A percentile compares a stretch with the other conserved stretches of the same genome.
Evolutionary conservation across 73 alveolate species (phyloP).

Genomic region (Durusdinium trenchii): DNA sequence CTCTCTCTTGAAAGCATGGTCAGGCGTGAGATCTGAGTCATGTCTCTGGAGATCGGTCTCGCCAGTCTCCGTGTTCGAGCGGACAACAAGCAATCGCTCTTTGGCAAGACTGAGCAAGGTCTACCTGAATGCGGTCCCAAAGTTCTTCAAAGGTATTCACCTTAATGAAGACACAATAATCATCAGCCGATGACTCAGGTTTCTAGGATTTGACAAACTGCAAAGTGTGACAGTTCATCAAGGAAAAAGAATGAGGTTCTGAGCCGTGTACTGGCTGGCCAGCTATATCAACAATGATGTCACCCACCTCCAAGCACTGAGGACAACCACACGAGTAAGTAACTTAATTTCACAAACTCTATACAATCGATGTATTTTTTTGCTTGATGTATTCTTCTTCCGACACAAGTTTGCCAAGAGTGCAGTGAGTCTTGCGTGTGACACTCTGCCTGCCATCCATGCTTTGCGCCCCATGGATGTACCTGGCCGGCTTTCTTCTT

Average conservation of each 20-base stretch:
- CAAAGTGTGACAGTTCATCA: background rate
- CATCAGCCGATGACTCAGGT: background rate
- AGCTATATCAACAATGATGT: slow-evolving; percentile 85
- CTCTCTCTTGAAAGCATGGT: no score
- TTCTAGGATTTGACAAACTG: background rate
- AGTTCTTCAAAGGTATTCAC: slow-evolving; percentile 75
- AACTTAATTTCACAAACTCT: no score
- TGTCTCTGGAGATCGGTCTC: no score
- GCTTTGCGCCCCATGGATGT: slow-evolving; percentile 88
- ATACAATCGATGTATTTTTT: no score
- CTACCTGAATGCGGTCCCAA: slow-evolving; percentile 84
- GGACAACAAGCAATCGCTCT: no score
- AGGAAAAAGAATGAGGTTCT: no score
- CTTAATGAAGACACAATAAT: background rate
- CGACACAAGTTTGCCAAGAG: no score
- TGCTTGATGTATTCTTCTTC: no score
- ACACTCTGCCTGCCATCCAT: slow-evolving; percentile 79
- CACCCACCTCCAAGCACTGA: slow-evolving; percentile 32
- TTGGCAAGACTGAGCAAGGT: background rate
- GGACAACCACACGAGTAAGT: no score
- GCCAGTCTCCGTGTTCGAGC: no score
- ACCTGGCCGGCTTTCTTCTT: slow-evolving; percentile 39
- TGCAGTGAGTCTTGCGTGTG: no score
- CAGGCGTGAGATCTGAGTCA: no score
- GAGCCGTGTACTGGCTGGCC: slow-evolving; percentile 68